Evolutionary conservation across 2,329 filamentous ascomycete species (phyloP), one percentile per base, ranked within the genome.

Genomic region (Aspergillus hortae): DNA sequence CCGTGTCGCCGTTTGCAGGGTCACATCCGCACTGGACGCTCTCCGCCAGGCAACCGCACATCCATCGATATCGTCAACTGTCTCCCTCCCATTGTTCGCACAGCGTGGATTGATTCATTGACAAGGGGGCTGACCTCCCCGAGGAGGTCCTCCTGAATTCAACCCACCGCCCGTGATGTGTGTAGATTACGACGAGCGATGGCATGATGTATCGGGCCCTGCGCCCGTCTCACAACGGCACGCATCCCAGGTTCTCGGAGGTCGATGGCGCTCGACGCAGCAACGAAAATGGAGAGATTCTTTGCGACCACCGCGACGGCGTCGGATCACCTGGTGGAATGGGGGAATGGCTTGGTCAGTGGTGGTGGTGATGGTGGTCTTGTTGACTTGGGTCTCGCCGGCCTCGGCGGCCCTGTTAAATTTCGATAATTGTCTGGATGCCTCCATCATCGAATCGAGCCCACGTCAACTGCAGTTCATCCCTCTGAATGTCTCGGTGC

Each of bases 381-480:
- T 58, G 14, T 17, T 38, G 35, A 38, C 15, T 38, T 38, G 35
- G 46, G 44, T 58, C n/a, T 61, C 65, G n/a, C 77, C 81, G 7
- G 76, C 73, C 23, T 68, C 75, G 38, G 89, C 88, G 45, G 90
- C 85, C 42, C 82, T 85, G 61, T 75, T 96, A 55, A 77, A 83
- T 52, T 94, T 95, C 71, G 79, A 87, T n/a, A 95, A 96, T 73
- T 99, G 92, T 74, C 79, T 96, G 27, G 67, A 71, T 44, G 71
- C 78, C 44, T 76, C 80, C 53, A 79, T 81, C 48, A 80, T 87
- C 66, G 77, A 84, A 53, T 79, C 80, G 43, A 73, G 75, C 7
- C 82, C 87, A 12, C 70, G 75, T 33, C 80, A 80, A 56, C 80
- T 97, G 30, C 91, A 96, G 75, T 96, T 92, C 76, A 78, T 84